Conservation (phyloP, 2,329 filamentous ascomycete species). For the Myriangium duriaei region DNA sequence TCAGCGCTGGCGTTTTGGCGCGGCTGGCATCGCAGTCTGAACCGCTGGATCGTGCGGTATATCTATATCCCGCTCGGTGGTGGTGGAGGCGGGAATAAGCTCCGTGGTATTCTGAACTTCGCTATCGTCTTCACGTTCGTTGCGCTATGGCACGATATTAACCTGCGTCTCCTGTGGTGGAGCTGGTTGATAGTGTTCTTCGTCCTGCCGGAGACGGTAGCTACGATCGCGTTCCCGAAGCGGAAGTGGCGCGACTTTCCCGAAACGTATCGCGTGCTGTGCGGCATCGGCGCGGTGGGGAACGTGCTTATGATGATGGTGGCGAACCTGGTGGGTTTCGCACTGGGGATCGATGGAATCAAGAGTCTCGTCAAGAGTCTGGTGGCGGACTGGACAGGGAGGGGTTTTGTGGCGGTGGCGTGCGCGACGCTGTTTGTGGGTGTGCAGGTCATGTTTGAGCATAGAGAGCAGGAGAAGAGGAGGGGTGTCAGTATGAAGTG, state of each 20-base stretch:
- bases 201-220: slow-evolving; percentile 76
- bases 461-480: slow-evolving; percentile 71
- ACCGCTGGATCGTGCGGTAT: slow-evolving; percentile 88
- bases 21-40: slow-evolving; percentile 88
- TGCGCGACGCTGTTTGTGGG: slow-evolving; percentile 70
- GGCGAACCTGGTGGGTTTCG: slow-evolving; percentile 91
- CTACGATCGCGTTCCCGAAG: slow-evolving; percentile 57
- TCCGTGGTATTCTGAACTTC: slow-evolving; percentile 58
- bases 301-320: slow-evolving; percentile 94
- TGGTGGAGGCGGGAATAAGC: slow-evolving; percentile 43
- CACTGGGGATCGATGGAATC: slow-evolving; percentile 78
- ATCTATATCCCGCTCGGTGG: slow-evolving; percentile 88
- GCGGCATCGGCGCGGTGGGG: slow-evolving; percentile 64
- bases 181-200: slow-evolving; percentile 94
- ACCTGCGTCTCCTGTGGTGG: slow-evolving; percentile 82
- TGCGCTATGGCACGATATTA: slow-evolving; percentile 94
- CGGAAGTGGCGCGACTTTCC: slow-evolving; percentile 57
- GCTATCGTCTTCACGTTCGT: slow-evolving; percentile 89
- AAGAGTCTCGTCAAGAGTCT: slow-evolving; percentile 65
- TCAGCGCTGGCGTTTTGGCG: slow-evolving; percentile 88
- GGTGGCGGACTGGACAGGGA: slow-evolving; percentile 60
- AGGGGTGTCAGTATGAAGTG: slow-evolving; percentile 76
- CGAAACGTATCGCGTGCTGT: slow-evolving; percentile 65
- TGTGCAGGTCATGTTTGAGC: slow-evolving; percentile 92
- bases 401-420: slow-evolving; percentile 59